Evolutionary conservation across 2,329 filamentous ascomycete genomes (phyloP), one percentile per base, ranked within the genome.

Genomic region (Fusarium euwallaceae): DNA sequence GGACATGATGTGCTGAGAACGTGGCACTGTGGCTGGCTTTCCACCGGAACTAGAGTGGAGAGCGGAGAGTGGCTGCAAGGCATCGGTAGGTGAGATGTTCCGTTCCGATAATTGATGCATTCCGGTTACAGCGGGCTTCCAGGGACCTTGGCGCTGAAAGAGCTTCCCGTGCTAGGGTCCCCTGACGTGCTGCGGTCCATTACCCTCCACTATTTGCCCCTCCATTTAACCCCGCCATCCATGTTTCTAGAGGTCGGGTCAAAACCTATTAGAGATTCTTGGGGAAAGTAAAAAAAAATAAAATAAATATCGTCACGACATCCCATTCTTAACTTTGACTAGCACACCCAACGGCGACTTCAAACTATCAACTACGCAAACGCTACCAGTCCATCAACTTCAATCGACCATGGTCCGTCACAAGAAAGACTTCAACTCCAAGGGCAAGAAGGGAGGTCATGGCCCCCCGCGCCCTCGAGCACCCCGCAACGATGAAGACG

Each of bases 341-440:
- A 55, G n/a, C 27, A 41, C 36, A 41, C 36, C 34, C 34, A 60
- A 56, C 51, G 27, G 10, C 48, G 6, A n/a, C 22, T 9, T 17
- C 22, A 27, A 16, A 9, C 20, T 10, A 24, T 58, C 20, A 22
- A 22, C 55, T 34, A 12, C 32, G 3, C 32, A 14, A 14, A 34
- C 12, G 12, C 32, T 34, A 34, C 12, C 4, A 34, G 32, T 4
- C 11, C 11, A 34, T 34, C 12, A 34, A 34, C 32, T 34, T 34
- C 27, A 27, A 27, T 10, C 51, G 8, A 48, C 36, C 51, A 98
- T 98, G 95, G 95, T 98, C 64, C 94, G 96, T 70, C 96, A 98
- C 85, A 98, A 98, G 86, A 98, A 98, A 85, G 95, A 98, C 84
- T 82, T 84, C 65, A 89, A 89, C 78, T 91, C 92, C 81, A 90